A percentile compares a stretch with the other conserved stretches of the same genome.
These are phyloP conservation scores for Ogataea hybrid DNA, from an alignment of 1,139 yeast genomes.

Conservation along the genomic window DNA sequence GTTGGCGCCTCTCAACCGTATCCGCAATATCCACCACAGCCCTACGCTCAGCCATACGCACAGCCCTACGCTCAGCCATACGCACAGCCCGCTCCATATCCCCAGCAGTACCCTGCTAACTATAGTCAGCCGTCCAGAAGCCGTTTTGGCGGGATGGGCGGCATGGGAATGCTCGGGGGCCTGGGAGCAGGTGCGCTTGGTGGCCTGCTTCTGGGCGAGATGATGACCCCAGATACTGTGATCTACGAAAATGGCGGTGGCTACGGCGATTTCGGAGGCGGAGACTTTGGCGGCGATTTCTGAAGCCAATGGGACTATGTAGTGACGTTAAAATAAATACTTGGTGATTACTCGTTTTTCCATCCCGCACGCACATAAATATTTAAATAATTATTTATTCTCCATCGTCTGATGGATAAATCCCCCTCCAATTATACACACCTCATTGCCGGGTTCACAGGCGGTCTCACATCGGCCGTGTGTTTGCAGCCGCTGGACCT, in stretches of 20 bases:
- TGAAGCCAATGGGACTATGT: neutral
- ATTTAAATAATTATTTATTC: too few relatives aligned
- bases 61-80: slow-evolving; percentile 23
- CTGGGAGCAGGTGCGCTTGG: slow-evolving; percentile 30
- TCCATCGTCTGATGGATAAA: slow-evolving; percentile 6
- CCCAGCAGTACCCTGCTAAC: slow-evolving; percentile 9
- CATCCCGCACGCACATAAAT: neutral
- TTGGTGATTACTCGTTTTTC: neutral
- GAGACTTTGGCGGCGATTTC: slow-evolving; percentile 4
- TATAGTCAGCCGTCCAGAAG: slow-evolving; percentile 13
- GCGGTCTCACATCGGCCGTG: slow-evolving; percentile 83
- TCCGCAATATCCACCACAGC: too few relatives aligned
- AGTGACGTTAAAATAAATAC: too few relatives aligned
- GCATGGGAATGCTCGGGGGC: slow-evolving; percentile 28
- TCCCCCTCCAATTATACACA: slow-evolving; percentile 38
- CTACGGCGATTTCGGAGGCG: slow-evolving; percentile 1
- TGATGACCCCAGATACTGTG: slow-evolving; percentile 17
- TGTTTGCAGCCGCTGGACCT: slow-evolving; percentile 87
- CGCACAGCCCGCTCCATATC: slow-evolving; percentile 14
- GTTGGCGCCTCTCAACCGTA: slow-evolving; percentile 13
- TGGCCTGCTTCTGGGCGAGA: slow-evolving; percentile 28
- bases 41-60: neutral
- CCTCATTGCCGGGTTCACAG: slow-evolving; percentile 77
- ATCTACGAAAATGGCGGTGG: neutral
- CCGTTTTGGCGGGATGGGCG: slow-evolving; percentile 24